These are phyloP conservation scores for Medakamo hakoo DNA, from an alignment of 139 green algal species.

Conservation along the genomic window DNA sequence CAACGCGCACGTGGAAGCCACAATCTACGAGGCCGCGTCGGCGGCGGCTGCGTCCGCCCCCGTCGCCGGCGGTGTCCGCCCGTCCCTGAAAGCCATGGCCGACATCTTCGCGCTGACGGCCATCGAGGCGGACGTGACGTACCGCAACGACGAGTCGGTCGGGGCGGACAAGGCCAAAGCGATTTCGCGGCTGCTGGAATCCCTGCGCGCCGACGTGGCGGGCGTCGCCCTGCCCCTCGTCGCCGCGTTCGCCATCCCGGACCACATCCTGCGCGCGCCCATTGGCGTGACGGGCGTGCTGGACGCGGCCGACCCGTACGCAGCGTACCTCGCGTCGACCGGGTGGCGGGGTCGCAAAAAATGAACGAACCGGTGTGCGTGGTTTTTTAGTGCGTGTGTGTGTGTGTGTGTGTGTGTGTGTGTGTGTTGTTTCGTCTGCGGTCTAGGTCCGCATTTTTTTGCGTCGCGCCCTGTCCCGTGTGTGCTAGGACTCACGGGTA, in stretches of 20 bases:
- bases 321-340: conserved; percentile 14
- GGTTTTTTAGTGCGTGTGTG: background rate
- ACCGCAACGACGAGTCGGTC: conserved; percentile 70
- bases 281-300: conserved; percentile 32
- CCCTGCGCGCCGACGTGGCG: conserved; percentile 42
- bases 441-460: background rate
- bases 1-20: conserved; percentile 32
- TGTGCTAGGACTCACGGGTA: background rate
- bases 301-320: conserved; percentile 15
- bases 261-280: conserved; percentile 65
- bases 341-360: too few relatives aligned
- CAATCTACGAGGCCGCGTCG: conserved; percentile 5
- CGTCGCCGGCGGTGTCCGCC: background rate
- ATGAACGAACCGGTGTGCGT: conserved; percentile 10
- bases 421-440: conserved; percentile 1
- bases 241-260: conserved; percentile 56
- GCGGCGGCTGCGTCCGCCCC: background rate
- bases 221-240: conserved; percentile 47
- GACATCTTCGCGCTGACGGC: conserved; percentile 61
- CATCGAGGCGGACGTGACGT: conserved; percentile 52
- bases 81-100: conserved; percentile 32
- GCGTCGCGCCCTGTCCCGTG: background rate
- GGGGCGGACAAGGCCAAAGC: conserved; percentile 68
- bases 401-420: background rate
- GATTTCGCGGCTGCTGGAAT: conserved; percentile 47